Percentiles rank a stretch among this genome's conserved stretches.
Conservation (phyloP, 495 filamentous ascomycete genomes). For the Halenospora varia region DNA sequence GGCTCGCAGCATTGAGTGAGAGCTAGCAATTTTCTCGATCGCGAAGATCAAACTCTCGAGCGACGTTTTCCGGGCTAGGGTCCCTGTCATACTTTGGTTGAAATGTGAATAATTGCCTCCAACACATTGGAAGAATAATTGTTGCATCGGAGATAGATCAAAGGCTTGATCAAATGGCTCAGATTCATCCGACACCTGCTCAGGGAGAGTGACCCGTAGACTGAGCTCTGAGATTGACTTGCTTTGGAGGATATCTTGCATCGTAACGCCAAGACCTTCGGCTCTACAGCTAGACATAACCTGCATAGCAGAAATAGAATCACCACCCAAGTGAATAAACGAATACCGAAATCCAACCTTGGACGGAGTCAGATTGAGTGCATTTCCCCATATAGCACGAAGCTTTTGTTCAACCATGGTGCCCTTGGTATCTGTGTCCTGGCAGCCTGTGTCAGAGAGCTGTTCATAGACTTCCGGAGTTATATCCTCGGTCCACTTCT, state of each 20-base stretch:
- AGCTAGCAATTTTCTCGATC: constrained; percentile 35
- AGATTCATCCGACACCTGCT: not conserved
- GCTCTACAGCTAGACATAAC: constrained; percentile 15
- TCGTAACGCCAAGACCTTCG: constrained; percentile 7
- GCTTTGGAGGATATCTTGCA: constrained; percentile 10
- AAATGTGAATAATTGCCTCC: not conserved
- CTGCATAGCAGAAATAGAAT: constrained; percentile 34
- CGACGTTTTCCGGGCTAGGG: constrained; percentile 19
- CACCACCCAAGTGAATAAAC: constrained; percentile 32
- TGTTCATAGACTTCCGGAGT: not conserved
- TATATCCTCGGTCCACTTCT: constrained; percentile 1
- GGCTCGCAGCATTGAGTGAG: constrained; percentile 28
- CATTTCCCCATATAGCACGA: constrained; percentile 43
- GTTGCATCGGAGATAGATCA: constrained; percentile 43
- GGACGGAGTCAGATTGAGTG: constrained; percentile 42
- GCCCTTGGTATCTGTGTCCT: not conserved
- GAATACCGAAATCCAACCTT: constrained; percentile 18
- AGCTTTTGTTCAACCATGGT: constrained; percentile 6
- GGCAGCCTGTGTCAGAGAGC: not conserved
- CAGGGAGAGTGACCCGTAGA: constrained; percentile 14
- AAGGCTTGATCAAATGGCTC: constrained; percentile 66
- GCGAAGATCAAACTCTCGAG: not conserved
- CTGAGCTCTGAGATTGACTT: not conserved
- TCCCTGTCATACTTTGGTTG: constrained; percentile 3
- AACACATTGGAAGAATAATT: constrained; percentile 52